Evolutionary conservation across 1,284 basidiomycete species (phyloP).

Genomic region (Ustilago shanxiensis): DNA sequence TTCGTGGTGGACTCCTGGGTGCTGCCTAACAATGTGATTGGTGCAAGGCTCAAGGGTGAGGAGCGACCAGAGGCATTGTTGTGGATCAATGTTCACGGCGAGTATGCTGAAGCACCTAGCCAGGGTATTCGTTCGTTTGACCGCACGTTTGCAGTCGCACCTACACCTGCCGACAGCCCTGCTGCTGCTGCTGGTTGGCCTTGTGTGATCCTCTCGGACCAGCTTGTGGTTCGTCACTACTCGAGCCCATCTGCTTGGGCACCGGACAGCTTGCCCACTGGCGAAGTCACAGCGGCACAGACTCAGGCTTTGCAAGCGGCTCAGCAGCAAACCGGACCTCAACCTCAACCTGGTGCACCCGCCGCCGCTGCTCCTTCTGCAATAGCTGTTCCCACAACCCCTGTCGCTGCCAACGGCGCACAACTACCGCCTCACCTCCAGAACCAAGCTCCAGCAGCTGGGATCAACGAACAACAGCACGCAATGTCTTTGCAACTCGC

Average conservation of each 20-base stretch:
- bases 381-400: neutral
- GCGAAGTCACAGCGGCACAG: slow-evolving; percentile 47
- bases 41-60: slow-evolving; percentile 51
- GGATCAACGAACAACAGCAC: slow-evolving; percentile 68
- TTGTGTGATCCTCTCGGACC: slow-evolving; percentile 88
- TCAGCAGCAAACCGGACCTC: slow-evolving; percentile 8
- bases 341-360: slow-evolving; percentile 9
- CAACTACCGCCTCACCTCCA: slow-evolving; percentile 52
- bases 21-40: slow-evolving; percentile 72
- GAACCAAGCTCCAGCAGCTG: slow-evolving; percentile 45
- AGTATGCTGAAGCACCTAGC: slow-evolving; percentile 81
- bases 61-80: slow-evolving; percentile 74
- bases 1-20: slow-evolving; percentile 90
- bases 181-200: slow-evolving; percentile 88
- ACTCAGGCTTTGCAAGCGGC: slow-evolving; percentile 27
- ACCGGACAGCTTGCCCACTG: slow-evolving; percentile 51
- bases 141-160: slow-evolving; percentile 87
- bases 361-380: neutral
- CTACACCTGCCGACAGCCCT: slow-evolving; percentile 83
- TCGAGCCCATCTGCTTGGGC: slow-evolving; percentile 81
- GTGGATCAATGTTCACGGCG: slow-evolving; percentile 88
- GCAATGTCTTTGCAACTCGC: slow-evolving; percentile 67
- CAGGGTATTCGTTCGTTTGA: slow-evolving; percentile 90
- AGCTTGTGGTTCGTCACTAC: slow-evolving; percentile 84
- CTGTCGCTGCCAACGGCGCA: slow-evolving; percentile 11